Evolutionary conservation across 768 basidiomycete genomes (phyloP).

Genomic region (Calocybe indica): DNA sequence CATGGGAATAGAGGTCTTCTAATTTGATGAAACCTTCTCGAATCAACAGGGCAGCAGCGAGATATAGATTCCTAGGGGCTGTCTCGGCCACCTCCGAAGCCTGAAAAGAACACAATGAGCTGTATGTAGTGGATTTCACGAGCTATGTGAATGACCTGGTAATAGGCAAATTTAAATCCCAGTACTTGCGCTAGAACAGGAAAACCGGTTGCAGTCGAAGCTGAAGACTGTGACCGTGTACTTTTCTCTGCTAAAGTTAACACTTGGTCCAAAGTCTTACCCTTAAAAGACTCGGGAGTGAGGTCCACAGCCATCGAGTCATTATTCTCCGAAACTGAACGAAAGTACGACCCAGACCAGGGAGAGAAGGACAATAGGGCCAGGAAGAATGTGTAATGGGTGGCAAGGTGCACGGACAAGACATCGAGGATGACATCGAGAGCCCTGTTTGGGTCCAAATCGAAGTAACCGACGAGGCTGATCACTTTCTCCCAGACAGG

Average conservation of each 20-base stretch:
- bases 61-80: conserved; percentile 67
- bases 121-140: neutral
- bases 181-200: conserved; percentile 84
- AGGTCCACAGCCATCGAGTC: conserved; percentile 32
- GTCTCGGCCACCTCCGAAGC: conserved; percentile 51
- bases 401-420: conserved; percentile 72
- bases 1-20: conserved; percentile 91
- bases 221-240: conserved; percentile 11
- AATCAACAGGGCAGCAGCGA: conserved; percentile 82
- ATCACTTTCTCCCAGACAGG: conserved; percentile 81
- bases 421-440: conserved; percentile 93
- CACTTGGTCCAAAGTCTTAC: conserved; percentile 64
- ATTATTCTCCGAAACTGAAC: conserved; percentile 22
- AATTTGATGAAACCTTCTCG: conserved; percentile 84
- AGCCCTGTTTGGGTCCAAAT: conserved; percentile 91
- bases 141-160: conserved; percentile 58
- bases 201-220: conserved; percentile 29
- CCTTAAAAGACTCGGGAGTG: conserved; percentile 37
- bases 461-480: conserved; percentile 91
- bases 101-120: conserved; percentile 24
- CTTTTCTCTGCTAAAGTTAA: conserved; percentile 46
- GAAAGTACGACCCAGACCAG: conserved; percentile 60
- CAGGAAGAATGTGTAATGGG: conserved; percentile 87
- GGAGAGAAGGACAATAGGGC: conserved; percentile 82
- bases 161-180: conserved; percentile 95